These are phyloP conservation scores for Sugiyamaella floridensis DNA, from an alignment of 805 yeast genomes.

Conservation along the genomic window DNA sequence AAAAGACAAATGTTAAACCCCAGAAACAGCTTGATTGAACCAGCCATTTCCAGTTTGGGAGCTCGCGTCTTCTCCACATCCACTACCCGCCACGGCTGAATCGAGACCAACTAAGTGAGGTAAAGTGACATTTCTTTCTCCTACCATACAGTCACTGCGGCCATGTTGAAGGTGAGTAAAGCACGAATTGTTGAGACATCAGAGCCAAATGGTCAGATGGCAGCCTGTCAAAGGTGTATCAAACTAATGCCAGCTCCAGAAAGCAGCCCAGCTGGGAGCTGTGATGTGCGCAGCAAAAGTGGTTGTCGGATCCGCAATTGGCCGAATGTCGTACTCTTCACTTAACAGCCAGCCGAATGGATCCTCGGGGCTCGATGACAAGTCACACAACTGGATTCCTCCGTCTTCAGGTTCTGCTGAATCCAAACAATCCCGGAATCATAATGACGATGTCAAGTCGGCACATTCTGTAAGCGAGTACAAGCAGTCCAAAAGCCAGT, in stretches of 20 bases:
- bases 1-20: too few relatives aligned
- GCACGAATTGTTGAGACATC: too few relatives aligned
- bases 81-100: background rate
- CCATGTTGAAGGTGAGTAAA: too few relatives aligned
- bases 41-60: background rate
- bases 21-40: background rate
- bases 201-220: too few relatives aligned
- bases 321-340: background rate
- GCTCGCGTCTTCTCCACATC: background rate
- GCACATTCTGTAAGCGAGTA: too few relatives aligned
- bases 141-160: too few relatives aligned
- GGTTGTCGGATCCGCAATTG: background rate
- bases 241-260: background rate
- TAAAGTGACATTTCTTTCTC: too few relatives aligned
- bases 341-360: background rate
- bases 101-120: too few relatives aligned
- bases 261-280: background rate
- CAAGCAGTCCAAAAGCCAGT: too few relatives aligned
- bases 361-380: background rate
- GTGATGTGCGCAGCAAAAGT: background rate
- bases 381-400: background rate
- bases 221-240: background rate
- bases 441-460: too few relatives aligned
- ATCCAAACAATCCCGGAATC: too few relatives aligned
- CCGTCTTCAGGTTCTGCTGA: background rate